A percentile compares a stretch with the other conserved stretches of the same genome.
Conservation (phyloP, 192 early-diverging fungal genomes). For the Coemansia furcata region DNA sequence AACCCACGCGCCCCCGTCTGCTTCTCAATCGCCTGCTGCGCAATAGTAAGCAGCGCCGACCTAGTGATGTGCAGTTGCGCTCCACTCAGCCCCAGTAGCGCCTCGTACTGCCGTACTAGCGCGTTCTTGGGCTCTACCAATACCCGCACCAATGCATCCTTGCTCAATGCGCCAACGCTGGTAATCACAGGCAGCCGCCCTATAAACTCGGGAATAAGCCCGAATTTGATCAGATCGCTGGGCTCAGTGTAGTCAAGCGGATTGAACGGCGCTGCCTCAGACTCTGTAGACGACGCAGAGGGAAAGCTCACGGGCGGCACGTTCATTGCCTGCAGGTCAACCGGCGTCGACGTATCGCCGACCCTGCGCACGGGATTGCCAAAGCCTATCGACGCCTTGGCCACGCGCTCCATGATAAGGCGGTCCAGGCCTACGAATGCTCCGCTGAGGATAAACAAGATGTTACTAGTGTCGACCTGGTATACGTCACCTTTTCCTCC, state of each 20-base stretch:
- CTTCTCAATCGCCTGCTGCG: slow-evolving; percentile 71
- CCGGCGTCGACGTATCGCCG: slow-evolving; percentile 37
- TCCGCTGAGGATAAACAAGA: slow-evolving; percentile 85
- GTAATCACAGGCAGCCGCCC: slow-evolving; percentile 86
- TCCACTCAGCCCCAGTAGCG: slow-evolving; percentile 65
- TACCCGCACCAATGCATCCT: slow-evolving; percentile 69
- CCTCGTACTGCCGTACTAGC: slow-evolving; percentile 76
- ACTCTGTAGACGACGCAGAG: not conserved
- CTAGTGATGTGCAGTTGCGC: slow-evolving; percentile 72
- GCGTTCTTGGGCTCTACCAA: slow-evolving; percentile 82
- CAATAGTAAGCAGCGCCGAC: slow-evolving; percentile 66
- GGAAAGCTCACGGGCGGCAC: slow-evolving; percentile 37
- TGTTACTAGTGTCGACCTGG: slow-evolving; percentile 86
- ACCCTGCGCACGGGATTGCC: slow-evolving; percentile 56
- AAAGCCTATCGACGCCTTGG: slow-evolving; percentile 82
- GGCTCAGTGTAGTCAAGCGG: slow-evolving; percentile 68
- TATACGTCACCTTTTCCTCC: slow-evolving; percentile 75
- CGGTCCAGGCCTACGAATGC: slow-evolving; percentile 88
- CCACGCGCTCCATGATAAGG: slow-evolving; percentile 70
- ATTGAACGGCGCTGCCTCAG: slow-evolving; percentile 34
- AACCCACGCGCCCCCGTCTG: slow-evolving; percentile 86
- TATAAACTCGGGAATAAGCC: slow-evolving; percentile 87
- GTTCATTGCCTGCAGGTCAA: slow-evolving; percentile 27
- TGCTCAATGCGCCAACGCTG: slow-evolving; percentile 64
- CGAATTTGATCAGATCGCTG: slow-evolving; percentile 79